Conservation (phyloP, 2,329 filamentous ascomycete genomes). For the Aureobasidium namibiae region DNA sequence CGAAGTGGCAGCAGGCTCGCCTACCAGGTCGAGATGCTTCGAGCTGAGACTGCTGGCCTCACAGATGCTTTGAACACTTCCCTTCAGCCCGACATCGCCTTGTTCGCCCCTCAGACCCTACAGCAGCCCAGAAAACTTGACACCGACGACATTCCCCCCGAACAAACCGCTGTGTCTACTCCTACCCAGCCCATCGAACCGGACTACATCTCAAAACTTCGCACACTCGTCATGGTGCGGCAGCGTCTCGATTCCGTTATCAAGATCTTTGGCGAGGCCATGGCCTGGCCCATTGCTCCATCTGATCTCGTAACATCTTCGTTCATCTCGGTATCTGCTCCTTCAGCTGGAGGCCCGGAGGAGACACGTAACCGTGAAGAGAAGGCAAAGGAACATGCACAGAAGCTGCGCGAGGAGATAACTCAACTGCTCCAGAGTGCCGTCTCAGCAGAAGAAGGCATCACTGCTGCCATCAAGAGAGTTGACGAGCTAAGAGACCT, state of each 20-base stretch:
- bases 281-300: constrained; percentile 88
- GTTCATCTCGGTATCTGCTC: constrained; percentile 83
- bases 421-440: constrained; percentile 51
- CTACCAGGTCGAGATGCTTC: constrained; percentile 87
- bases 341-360: constrained; percentile 55
- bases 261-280: constrained; percentile 84
- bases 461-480: constrained; percentile 64
- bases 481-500: constrained; percentile 72
- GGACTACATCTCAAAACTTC: constrained; percentile 64
- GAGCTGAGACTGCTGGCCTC: constrained; percentile 78
- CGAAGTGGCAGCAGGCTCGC: constrained; percentile 79
- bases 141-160: constrained; percentile 7
- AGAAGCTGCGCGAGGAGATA: constrained; percentile 64
- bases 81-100: constrained; percentile 61
- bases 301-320: constrained; percentile 80
- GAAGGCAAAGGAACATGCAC: constrained; percentile 75
- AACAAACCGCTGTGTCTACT: constrained; percentile 3
- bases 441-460: constrained; percentile 53
- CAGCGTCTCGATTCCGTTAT: constrained; percentile 82
- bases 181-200: constrained; percentile 18
- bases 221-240: constrained; percentile 74
- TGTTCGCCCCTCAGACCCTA: constrained; percentile 47
- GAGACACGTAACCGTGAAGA: constrained; percentile 66
- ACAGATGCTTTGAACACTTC: constrained; percentile 69
- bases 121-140: constrained; percentile 9